Evolutionary conservation across 2,329 filamentous ascomycete genomes (phyloP), one percentile per base, ranked within the genome.

Genomic region (Monascus ruber): DNA sequence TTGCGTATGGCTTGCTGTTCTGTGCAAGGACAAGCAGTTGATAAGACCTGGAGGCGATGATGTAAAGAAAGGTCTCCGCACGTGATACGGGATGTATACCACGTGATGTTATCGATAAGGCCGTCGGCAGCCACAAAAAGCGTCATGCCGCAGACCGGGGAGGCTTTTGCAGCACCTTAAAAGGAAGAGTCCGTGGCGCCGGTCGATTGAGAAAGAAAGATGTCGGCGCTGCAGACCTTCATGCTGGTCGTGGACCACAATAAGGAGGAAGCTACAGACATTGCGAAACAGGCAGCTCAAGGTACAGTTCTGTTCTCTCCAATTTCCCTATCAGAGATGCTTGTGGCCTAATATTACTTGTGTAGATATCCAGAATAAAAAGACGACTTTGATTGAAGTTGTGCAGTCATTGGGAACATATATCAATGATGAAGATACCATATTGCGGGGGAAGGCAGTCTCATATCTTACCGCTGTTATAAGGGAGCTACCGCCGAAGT

Each of bases 331-430:
- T 6, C 26, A 6, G 5, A 31, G 11, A 29, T 24, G 31, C 36
- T 41, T 43, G 33, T 39, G 41, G 47, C 47, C 50, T 48, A 38
- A 47, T 37, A 32, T 45, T 36, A 32, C 31, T 24, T 38, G 26
- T 33, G 31, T 28, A 79, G 75, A 72, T 56, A 64, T 83, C 43
- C 71, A 78, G 53, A 66, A 59, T 49, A 77, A 74, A 47, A 66
- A 79, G 49, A 64, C 74, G 38, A 79, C 75, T 48, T 65, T 83
- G 28, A 68, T 82, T 40, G 71, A 73, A 39, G 61, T 81, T 36
- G 73, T 83, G 39, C 74, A 79, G 52, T 76, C 74, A 34, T 64
- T 82, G 27, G 75, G 76, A 17, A 76, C 80, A 55, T 82, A 81
- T 49, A 71, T 83, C 52, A 81, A 80, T 48, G 74, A 79, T 55